Percentiles rank a stretch among this genome's conserved stretches.
phyloP scores from a whole-genome alignment of 2,329 filamentous ascomycete genomes.

The Laburnicola sp. region DNA sequence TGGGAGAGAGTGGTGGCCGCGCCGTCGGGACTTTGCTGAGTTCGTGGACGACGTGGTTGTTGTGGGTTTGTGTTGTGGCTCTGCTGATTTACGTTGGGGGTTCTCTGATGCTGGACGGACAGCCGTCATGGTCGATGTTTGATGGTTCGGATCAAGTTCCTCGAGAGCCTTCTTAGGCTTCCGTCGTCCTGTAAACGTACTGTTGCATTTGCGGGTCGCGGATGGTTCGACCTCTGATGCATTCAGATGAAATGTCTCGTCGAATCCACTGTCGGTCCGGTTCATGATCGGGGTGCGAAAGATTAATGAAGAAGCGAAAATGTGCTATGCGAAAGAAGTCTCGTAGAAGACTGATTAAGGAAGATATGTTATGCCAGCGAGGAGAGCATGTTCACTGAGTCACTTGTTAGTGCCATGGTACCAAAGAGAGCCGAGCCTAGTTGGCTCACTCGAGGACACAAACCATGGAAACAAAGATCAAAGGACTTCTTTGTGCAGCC shows the following conservation, averaged over 20 bases:
- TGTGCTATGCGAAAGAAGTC: background rate
- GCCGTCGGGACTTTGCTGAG: conserved; percentile 34
- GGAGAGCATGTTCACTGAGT: background rate
- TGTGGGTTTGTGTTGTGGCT: conserved; percentile 31
- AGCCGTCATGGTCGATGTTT: conserved; percentile 16
- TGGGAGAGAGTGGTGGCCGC: conserved; percentile 35
- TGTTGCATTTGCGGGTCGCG: conserved; percentile 29
- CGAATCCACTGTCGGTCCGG: conserved; percentile 41
- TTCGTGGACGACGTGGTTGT: conserved; percentile 32
- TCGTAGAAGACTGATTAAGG: background rate
- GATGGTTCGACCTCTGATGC: conserved; percentile 18
- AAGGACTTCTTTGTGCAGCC: background rate
- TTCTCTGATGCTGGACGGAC: conserved; percentile 33
- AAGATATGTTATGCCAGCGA: background rate
- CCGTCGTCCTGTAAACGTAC: conserved; percentile 23
- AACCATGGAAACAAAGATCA: background rate
- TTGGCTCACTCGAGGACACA: background rate
- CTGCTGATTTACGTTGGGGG: conserved; percentile 14
- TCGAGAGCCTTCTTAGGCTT: conserved; percentile 18
- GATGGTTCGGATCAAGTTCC: conserved; percentile 7
- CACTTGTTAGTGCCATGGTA: background rate
- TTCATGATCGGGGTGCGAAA: conserved; percentile 35
- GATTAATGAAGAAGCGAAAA: background rate
- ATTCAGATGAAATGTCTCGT: conserved; percentile 27
- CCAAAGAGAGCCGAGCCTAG: background rate